Percentiles rank a stretch among this genome's conserved stretches.
phyloP scores from a whole-genome alignment of 2,329 filamentous ascomycete species.

The Waltergamsia citrina region DNA sequence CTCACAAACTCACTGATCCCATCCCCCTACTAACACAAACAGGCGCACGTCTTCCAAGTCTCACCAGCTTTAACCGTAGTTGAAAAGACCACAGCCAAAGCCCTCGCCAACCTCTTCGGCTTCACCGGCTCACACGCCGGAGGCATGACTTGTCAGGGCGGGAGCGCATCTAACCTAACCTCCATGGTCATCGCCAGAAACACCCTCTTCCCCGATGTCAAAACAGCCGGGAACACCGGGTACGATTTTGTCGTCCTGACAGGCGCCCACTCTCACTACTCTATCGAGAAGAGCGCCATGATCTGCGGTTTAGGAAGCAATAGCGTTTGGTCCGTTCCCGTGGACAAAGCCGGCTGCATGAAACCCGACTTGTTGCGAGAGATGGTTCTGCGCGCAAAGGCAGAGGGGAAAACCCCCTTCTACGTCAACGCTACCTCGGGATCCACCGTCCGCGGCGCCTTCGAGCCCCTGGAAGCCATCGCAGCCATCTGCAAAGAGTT shows the following conservation, averaged over 20 bases:
- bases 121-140: conserved; percentile 61
- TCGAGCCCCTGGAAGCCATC: conserved; percentile 68
- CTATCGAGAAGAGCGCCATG: conserved; percentile 88
- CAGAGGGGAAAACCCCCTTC: conserved; percentile 69
- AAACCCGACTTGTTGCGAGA: conserved; percentile 53
- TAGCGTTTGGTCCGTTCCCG: conserved; percentile 63
- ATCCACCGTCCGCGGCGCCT: conserved; percentile 86
- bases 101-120: conserved; percentile 69
- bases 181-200: conserved; percentile 85
- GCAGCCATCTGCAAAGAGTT: conserved; percentile 60
- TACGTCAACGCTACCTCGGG: conserved; percentile 95
- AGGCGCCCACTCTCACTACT: conserved; percentile 85
- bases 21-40: too few species aligned
- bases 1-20: background rate
- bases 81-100: conserved; percentile 71
- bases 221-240: conserved; percentile 57
- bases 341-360: conserved; percentile 68
- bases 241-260: conserved; percentile 77
- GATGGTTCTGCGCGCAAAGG: conserved; percentile 50
- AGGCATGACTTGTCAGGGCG: conserved; percentile 73
- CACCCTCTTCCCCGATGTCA: conserved; percentile 70
- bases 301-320: conserved; percentile 74
- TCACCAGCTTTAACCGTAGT: conserved; percentile 81
- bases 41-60: conserved; percentile 87
- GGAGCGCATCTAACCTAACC: conserved; percentile 74